These are phyloP conservation scores for Leucosporidium scottii DNA, from an alignment of 768 basidiomycete species.

Conservation along the genomic window DNA sequence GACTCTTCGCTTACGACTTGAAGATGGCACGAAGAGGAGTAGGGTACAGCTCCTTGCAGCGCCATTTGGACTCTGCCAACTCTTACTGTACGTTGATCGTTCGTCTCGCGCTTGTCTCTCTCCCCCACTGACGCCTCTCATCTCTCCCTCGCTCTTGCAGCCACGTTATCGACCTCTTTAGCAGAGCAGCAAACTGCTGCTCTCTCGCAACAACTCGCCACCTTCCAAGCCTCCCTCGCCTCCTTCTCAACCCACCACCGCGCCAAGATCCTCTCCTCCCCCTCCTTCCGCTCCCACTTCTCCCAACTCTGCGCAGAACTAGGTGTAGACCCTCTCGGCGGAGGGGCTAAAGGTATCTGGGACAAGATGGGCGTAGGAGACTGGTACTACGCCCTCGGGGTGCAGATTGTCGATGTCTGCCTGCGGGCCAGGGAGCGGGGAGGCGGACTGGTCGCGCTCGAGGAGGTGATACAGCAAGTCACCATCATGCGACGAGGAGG, in stretches of 20 bases:
- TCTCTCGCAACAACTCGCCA: slow-evolving; percentile 70
- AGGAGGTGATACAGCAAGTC: slow-evolving; percentile 72
- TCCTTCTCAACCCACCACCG: slow-evolving; percentile 78
- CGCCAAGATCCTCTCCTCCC: slow-evolving; percentile 71
- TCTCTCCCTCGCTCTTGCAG: slow-evolving; percentile 62
- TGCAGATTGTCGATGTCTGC: slow-evolving; percentile 51
- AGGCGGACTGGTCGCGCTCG: slow-evolving; percentile 85
- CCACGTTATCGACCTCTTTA: slow-evolving; percentile 67
- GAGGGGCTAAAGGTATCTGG: slow-evolving; percentile 62
- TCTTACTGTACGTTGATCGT: no score
- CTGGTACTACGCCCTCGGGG: slow-evolving; percentile 92
- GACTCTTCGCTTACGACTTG: no score
- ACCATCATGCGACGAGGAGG: slow-evolving; percentile 58
- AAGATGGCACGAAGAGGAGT: no score
- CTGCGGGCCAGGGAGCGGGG: slow-evolving; percentile 51
- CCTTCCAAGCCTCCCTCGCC: slow-evolving; percentile 71
- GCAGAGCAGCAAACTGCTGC: slow-evolving; percentile 68
- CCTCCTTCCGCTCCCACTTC: slow-evolving; percentile 82
- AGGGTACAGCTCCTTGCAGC: no score
- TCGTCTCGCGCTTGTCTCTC: no score
- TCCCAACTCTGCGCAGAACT: slow-evolving; percentile 93
- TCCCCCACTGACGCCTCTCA: no score
- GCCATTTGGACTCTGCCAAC: no score
- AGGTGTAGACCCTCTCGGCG: slow-evolving; percentile 77
- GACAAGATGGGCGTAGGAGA: slow-evolving; percentile 70